These are phyloP conservation scores for Artemisia tridentata DNA, from an alignment of 129 eudicot species.

Conservation along the genomic window DNA sequence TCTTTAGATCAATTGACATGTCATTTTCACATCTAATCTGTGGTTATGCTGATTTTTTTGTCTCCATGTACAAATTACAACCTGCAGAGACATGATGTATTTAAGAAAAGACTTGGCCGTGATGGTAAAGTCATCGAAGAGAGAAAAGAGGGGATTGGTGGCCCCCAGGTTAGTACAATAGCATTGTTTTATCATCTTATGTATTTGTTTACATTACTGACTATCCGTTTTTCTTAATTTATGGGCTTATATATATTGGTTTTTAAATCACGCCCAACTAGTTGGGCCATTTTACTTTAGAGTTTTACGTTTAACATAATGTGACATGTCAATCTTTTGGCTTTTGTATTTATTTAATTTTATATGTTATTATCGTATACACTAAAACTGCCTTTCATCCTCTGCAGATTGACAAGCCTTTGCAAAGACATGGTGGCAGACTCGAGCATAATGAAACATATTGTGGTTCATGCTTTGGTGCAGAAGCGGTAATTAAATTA, in stretches of 20 bases:
- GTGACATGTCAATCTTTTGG: constrained; percentile 17
- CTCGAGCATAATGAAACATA: constrained; percentile 90
- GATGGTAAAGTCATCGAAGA: constrained; percentile 73
- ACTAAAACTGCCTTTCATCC: background rate
- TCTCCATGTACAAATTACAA: background rate
- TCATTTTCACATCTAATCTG: background rate
- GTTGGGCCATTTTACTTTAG: constrained; percentile 14
- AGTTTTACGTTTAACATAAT: constrained; percentile 10
- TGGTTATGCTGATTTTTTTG: background rate
- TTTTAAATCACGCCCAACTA: constrained; percentile 1
- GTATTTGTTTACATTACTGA: background rate
- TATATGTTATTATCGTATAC: background rate
- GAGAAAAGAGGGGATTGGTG: constrained; percentile 85
- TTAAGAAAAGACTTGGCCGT: constrained; percentile 81
- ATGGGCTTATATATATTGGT: constrained; percentile 11
- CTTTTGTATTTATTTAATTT: background rate
- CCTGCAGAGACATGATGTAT: constrained; percentile 89
- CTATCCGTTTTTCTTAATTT: background rate
- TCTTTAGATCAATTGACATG: background rate
- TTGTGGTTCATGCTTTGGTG: constrained; percentile 98
- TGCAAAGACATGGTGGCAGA: constrained; percentile 98
- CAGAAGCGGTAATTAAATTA: constrained; percentile 68
- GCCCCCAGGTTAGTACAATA: constrained; percentile 68
- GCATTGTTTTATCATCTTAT: background rate
- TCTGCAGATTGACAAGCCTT: constrained; percentile 80